phyloP scores from a whole-genome alignment of 192 early-diverging fungal species.

The Entomortierella lignicola region DNA sequence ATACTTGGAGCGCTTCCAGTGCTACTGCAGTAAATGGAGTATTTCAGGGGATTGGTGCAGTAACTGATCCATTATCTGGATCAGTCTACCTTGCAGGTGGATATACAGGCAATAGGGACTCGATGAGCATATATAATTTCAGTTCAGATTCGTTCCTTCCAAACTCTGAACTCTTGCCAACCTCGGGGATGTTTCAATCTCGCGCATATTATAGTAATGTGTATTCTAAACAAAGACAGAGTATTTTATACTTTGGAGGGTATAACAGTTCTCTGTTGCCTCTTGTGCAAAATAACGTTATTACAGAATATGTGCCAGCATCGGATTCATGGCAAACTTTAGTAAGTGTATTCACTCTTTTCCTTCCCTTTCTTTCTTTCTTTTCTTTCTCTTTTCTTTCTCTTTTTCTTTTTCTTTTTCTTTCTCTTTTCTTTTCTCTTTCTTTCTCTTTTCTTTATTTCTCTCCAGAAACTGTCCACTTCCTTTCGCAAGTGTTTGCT shows the following conservation, averaged over 20 bases:
- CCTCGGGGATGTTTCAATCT: neutral
- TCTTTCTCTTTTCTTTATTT: too few species aligned
- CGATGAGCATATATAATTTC: conserved; percentile 30
- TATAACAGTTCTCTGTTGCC: conserved; percentile 7
- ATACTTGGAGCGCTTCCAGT: conserved; percentile 8
- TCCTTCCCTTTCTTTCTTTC: too few species aligned
- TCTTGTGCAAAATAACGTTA: neutral
- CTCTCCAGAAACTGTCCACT: too few species aligned
- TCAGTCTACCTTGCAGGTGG: conserved; percentile 33
- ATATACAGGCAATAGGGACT: conserved; percentile 20
- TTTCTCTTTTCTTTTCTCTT: too few species aligned
- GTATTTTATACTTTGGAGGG: conserved; percentile 41
- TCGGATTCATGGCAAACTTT: neutral
- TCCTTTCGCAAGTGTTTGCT: too few species aligned
- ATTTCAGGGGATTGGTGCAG: conserved; percentile 32
- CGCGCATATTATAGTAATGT: conserved; percentile 33
- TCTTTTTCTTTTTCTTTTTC: too few species aligned
- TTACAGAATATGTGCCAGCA: conserved; percentile 36
- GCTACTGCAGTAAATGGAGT: neutral
- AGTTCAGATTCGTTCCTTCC: conserved; percentile 6
- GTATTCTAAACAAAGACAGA: conserved; percentile 6
- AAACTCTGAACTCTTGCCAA: neutral
- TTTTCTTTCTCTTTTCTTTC: too few species aligned
- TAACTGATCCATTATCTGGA: conserved; percentile 26
- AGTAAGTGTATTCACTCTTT: too few species aligned